A percentile compares a stretch with the other conserved stretches of the same genome.
Evolutionary conservation across 2,329 filamentous ascomycete species (phyloP).

Genomic region (Shiraia bambusicola): DNA sequence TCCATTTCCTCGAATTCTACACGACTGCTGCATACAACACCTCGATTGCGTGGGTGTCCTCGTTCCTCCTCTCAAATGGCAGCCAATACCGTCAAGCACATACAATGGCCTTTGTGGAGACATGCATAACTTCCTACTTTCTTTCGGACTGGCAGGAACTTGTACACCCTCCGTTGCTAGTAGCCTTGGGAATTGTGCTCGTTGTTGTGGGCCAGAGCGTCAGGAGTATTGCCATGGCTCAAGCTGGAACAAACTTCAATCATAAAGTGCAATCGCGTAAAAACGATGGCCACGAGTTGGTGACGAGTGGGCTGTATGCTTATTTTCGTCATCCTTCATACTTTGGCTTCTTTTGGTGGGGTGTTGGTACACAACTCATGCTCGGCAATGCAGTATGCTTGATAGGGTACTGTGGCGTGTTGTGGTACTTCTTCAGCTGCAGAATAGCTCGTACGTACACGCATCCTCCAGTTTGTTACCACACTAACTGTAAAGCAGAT

Average conservation of each 20-base stretch:
- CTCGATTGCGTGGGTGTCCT: slow-evolving; percentile 66
- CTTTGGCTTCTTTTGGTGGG: slow-evolving; percentile 99
- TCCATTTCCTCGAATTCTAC: slow-evolving; percentile 97
- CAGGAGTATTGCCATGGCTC: slow-evolving; percentile 81
- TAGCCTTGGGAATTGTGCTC: slow-evolving; percentile 61
- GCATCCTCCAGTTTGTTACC: not conserved
- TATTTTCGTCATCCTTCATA: slow-evolving; percentile 84
- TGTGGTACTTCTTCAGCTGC: slow-evolving; percentile 82
- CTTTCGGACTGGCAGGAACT: slow-evolving; percentile 53
- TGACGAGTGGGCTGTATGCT: slow-evolving; percentile 78
- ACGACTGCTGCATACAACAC: slow-evolving; percentile 85
- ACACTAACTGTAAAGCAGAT: slow-evolving; percentile 45
- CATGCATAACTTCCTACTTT: slow-evolving; percentile 60
- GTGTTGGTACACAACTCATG: slow-evolving; percentile 87
- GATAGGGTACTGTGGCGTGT: slow-evolving; percentile 67
- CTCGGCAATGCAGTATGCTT: slow-evolving; percentile 83
- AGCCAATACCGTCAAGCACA: slow-evolving; percentile 83
- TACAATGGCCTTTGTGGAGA: slow-evolving; percentile 71
- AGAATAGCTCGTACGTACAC: slow-evolving; percentile 64
- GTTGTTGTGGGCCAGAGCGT: slow-evolving; percentile 71
- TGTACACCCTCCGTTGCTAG: slow-evolving; percentile 45
- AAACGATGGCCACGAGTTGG: slow-evolving; percentile 73
- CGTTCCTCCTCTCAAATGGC: slow-evolving; percentile 87
- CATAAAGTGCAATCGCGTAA: slow-evolving; percentile 71
- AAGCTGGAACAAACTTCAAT: slow-evolving; percentile 90